Evolutionary conservation across 495 filamentous ascomycete species (phyloP).

Genomic region (Xylaria curta): DNA sequence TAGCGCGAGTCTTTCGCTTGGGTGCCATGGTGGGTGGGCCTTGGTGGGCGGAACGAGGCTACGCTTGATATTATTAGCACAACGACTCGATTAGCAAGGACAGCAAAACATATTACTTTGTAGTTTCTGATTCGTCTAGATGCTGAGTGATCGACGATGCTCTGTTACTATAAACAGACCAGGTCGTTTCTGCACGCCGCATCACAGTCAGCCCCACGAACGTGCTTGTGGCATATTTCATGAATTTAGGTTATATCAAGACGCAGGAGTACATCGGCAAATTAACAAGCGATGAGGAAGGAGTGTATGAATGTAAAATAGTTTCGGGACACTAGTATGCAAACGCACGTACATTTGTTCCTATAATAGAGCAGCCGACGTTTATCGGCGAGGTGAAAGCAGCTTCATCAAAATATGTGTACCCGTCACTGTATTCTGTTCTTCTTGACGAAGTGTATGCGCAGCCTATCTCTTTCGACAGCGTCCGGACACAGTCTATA

Average conservation of each 20-base stretch:
- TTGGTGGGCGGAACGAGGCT: not conserved
- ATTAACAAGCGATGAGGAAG: not conserved
- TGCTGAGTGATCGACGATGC: not conserved
- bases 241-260: not conserved
- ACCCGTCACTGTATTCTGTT: not conserved
- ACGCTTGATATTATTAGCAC: slow-evolving; percentile 6
- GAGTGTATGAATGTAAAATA: not conserved
- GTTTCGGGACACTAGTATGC: not conserved
- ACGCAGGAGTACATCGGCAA: not conserved
- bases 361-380: not conserved
- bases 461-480: slow-evolving; percentile 4
- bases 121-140: not conserved
- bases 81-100: not conserved
- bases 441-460: not conserved
- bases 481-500: not conserved
- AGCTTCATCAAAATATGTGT: not conserved
- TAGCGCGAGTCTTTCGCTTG: slow-evolving; percentile 65
- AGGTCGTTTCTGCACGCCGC: not conserved
- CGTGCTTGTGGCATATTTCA: not conserved
- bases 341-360: slow-evolving; percentile 21
- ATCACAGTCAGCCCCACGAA: not conserved
- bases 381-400: slow-evolving; percentile 3
- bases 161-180: slow-evolving; percentile 4
- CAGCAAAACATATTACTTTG: not conserved
- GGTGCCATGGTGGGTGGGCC: slow-evolving; percentile 49